A percentile compares a stretch with the other conserved stretches of the same genome.
Conservation (phyloP, 805 yeast species). For the Hanseniaspora clermontiae region DNA sequence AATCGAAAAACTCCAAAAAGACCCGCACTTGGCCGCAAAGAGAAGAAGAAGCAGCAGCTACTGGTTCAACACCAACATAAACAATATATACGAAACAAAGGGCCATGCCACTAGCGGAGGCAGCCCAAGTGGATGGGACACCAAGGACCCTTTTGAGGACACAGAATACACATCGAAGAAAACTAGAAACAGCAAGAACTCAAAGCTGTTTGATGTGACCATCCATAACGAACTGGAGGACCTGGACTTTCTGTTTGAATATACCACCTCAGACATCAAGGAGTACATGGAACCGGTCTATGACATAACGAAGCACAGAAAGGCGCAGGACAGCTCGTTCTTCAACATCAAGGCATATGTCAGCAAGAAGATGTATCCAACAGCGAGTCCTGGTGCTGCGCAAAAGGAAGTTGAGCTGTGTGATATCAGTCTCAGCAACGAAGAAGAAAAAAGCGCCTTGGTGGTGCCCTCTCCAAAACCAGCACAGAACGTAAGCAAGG, state of each 20-base stretch:
- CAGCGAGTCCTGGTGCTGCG: no score
- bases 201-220: slow-evolving; percentile 15
- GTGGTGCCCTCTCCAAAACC: not conserved
- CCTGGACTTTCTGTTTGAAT: slow-evolving; percentile 20
- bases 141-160: not conserved
- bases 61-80: slow-evolving; percentile 8
- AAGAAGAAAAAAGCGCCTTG: not conserved
- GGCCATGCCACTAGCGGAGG: not conserved
- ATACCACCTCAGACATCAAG: slow-evolving; percentile 16
- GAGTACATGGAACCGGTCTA: slow-evolving; percentile 20
- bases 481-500: slow-evolving; percentile 13
- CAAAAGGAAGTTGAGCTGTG: not conserved
- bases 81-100: not conserved
- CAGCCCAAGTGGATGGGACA: no score
- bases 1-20: not conserved
- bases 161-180: not conserved
- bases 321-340: not conserved
- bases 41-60: slow-evolving; percentile 9
- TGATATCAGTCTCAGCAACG: not conserved
- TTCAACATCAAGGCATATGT: not conserved
- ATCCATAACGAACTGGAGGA: slow-evolving; percentile 19
- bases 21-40: not conserved
- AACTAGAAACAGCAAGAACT: not conserved
- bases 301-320: slow-evolving; percentile 12
- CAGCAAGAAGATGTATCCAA: not conserved